Percentiles rank a stretch among this genome's conserved stretches.
These are phyloP conservation scores for Crithidia fasciculata DNA, from an alignment of 208 protist genomes.

Conservation along the genomic window DNA sequence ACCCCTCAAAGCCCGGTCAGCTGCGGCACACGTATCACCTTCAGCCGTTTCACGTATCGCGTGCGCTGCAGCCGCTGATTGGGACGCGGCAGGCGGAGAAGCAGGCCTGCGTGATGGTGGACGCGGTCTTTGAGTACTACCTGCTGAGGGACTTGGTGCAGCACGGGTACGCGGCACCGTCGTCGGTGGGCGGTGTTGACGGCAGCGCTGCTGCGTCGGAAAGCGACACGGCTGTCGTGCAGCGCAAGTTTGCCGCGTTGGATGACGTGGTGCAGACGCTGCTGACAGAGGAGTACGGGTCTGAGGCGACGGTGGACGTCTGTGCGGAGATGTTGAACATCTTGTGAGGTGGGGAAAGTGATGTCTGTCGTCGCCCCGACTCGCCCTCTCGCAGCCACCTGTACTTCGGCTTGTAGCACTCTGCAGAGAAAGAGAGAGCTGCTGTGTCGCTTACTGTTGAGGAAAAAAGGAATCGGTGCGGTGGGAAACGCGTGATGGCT, in stretches of 20 bases:
- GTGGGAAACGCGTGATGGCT: no score
- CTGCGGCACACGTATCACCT: conserved; percentile 42
- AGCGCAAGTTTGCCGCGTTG: conserved; percentile 25
- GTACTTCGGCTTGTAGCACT: no score
- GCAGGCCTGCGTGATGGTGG: conserved; percentile 54
- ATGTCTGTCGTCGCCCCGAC: not conserved
- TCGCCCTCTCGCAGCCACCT: not conserved
- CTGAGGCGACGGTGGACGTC: conserved; percentile 40
- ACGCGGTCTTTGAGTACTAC: conserved; percentile 60
- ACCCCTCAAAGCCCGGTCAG: conserved; percentile 7
- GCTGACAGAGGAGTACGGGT: conserved; percentile 49
- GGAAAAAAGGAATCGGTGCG: no score
- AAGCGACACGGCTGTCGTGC: conserved; percentile 10
- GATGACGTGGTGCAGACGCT: conserved; percentile 36
- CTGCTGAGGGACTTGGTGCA: conserved; percentile 25
- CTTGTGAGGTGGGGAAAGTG: conserved; percentile 1
- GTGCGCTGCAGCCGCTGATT: conserved; percentile 33
- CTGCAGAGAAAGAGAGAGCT: no score
- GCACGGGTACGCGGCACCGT: not conserved
- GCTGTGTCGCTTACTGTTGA: no score
- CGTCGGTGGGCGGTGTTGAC: not conserved
- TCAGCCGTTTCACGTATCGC: conserved; percentile 25
- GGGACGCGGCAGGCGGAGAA: conserved; percentile 43
- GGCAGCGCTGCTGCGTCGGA: not conserved
- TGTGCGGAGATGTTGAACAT: conserved; percentile 48